These are phyloP conservation scores for Arthroderma uncinatum DNA, from an alignment of 2,329 filamentous ascomycete species.

Conservation along the genomic window DNA sequence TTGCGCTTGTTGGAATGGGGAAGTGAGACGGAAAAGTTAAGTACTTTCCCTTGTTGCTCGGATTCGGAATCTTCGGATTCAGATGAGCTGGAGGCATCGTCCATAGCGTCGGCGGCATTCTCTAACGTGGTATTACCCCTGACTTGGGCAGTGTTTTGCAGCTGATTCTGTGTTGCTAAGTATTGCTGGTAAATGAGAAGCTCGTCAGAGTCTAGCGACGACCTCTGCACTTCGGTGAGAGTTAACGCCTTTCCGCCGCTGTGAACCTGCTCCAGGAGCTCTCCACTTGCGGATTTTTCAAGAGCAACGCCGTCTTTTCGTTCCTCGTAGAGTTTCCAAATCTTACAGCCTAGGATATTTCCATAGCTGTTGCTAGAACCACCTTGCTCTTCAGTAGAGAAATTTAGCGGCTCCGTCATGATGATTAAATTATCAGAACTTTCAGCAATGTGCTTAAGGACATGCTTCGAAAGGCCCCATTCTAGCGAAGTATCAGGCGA, in stretches of 20 bases:
- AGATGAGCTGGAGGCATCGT: conserved; percentile 74
- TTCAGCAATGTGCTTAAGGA: conserved; percentile 61
- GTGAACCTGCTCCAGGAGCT: conserved; percentile 55
- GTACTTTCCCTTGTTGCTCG: conserved; percentile 79
- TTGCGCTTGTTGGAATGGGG: conserved; percentile 78
- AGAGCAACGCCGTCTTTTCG: conserved; percentile 51
- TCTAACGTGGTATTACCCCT: conserved; percentile 59
- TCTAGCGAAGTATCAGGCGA: conserved; percentile 83
- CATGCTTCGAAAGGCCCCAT: conserved; percentile 86
- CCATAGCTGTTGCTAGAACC: conserved; percentile 24
- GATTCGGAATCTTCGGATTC: conserved; percentile 82
- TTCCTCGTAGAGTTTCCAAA: conserved; percentile 74
- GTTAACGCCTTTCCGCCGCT: conserved; percentile 53
- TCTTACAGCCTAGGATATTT: conserved; percentile 55
- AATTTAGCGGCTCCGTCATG: conserved; percentile 57
- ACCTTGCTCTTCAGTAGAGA: conserved; percentile 19
- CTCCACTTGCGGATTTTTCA: conserved; percentile 45
- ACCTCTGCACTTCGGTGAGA: conserved; percentile 50
- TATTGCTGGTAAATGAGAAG: conserved; percentile 80
- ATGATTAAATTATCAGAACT: conserved; percentile 76
- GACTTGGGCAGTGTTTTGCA: conserved; percentile 68
- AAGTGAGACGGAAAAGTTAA: conserved; percentile 78
- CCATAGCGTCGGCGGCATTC: conserved; percentile 58
- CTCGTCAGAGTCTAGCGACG: conserved; percentile 63
- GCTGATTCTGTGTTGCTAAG: conserved; percentile 73